Conservation (phyloP, 192 early-diverging fungal genomes). For the Podila verticillata region DNA sequence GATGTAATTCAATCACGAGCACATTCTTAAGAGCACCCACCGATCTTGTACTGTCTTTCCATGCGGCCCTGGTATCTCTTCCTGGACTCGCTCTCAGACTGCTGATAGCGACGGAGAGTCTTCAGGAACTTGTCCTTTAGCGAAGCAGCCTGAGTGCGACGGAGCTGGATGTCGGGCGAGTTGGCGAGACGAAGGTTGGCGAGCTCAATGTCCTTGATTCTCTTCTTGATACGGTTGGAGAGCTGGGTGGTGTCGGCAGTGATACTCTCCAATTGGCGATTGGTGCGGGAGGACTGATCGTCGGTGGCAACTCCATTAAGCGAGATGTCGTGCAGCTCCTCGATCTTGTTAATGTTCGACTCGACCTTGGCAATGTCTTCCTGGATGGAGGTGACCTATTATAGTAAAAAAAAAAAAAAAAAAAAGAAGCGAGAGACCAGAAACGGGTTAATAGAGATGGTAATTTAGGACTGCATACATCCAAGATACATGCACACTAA, state of each 20-base stretch:
- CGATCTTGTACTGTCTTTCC: conserved; percentile 87
- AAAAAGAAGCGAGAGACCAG: background rate
- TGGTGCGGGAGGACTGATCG: conserved; percentile 22
- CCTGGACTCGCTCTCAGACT: conserved; percentile 81
- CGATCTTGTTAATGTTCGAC: conserved; percentile 48
- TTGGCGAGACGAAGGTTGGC: conserved; percentile 26
- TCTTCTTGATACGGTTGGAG: conserved; percentile 54
- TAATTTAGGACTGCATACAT: background rate
- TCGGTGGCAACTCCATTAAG: conserved; percentile 47
- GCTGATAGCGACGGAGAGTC: conserved; percentile 79
- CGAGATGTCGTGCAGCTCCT: conserved; percentile 49
- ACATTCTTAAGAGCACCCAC: conserved; percentile 45
- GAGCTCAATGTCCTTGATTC: conserved; percentile 55
- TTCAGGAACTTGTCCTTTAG: conserved; percentile 72
- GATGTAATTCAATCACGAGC: background rate
- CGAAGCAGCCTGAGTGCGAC: conserved; percentile 53
- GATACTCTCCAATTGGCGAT: conserved; percentile 48
- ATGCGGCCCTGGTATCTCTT: conserved; percentile 85
- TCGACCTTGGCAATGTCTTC: conserved; percentile 33
- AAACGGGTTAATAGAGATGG: background rate
- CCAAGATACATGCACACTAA: background rate
- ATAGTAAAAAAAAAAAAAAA: background rate
- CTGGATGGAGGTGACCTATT: conserved; percentile 39
- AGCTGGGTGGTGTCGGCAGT: conserved; percentile 45
- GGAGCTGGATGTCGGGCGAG: conserved; percentile 36